These are phyloP conservation scores for Litchi chinensis DNA, from an alignment of 345 rosid genomes.

Conservation along the genomic window DNA sequence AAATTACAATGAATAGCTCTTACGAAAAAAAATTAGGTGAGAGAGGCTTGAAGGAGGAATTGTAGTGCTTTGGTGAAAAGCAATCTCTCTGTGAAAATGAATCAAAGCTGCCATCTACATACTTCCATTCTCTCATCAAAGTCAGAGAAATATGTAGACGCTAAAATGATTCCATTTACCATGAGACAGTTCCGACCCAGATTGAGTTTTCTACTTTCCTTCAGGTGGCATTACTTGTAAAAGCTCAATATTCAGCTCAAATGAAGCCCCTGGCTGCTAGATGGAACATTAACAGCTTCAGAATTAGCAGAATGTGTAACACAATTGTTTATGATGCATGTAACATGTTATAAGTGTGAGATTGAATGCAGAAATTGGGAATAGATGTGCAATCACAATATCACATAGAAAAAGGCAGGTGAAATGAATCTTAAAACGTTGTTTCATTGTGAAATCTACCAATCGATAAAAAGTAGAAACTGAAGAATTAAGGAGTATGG, in stretches of 20 bases:
- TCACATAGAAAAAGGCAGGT: too few relatives aligned
- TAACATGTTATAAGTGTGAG: too few relatives aligned
- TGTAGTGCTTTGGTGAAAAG: background rate
- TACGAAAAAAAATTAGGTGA: background rate
- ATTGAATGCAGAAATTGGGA: too few relatives aligned
- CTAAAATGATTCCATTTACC: background rate
- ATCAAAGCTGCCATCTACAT: background rate
- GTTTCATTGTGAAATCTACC: background rate
- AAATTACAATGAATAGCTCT: background rate
- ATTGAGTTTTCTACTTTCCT: constrained; percentile 34
- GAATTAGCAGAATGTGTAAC: background rate
- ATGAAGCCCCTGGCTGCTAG: constrained; percentile 77
- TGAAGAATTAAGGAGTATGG: constrained; percentile 1
- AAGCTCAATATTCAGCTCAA: constrained; percentile 86
- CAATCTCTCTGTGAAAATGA: background rate
- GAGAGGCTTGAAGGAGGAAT: background rate
- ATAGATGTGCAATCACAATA: too few relatives aligned
- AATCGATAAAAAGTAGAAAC: too few relatives aligned
- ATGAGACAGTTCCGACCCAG: background rate
- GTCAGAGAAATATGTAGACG: background rate
- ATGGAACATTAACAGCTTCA: constrained; percentile 1
- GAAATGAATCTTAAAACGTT: too few relatives aligned
- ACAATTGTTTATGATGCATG: too few relatives aligned
- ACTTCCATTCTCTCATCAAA: too few relatives aligned
- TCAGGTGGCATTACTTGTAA: constrained; percentile 54